A percentile compares a stretch with the other conserved stretches of the same genome.
Conservation (phyloP, 2,329 filamentous ascomycete species). For the Penicillium sp. region DNA sequence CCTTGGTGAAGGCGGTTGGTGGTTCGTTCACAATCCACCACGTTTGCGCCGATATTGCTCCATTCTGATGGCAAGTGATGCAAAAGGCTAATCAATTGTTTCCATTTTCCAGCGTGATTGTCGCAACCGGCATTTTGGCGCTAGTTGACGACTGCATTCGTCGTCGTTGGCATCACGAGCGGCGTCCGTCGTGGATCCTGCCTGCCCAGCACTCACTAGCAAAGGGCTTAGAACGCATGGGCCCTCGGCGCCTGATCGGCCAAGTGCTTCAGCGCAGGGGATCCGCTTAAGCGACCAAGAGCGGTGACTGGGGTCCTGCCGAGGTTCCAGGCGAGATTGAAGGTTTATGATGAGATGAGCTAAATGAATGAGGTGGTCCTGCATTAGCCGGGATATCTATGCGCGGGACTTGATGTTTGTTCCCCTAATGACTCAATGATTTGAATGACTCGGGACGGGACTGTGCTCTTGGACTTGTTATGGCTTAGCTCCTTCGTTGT, state of each 20-base stretch:
- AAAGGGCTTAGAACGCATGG: slow-evolving; percentile 59
- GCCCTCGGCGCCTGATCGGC: slow-evolving; percentile 59
- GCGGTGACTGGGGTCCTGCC: not conserved
- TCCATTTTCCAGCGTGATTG: slow-evolving; percentile 62
- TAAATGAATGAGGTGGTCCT: slow-evolving; percentile 6
- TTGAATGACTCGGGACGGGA: slow-evolving; percentile 3
- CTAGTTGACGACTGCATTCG: slow-evolving; percentile 91
- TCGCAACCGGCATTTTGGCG: slow-evolving; percentile 83
- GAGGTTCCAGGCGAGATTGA: not conserved
- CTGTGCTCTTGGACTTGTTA: slow-evolving; percentile 8
- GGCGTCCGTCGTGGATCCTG: slow-evolving; percentile 50
- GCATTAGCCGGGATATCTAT: not conserved
- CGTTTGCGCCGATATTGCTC: not conserved
- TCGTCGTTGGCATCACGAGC: slow-evolving; percentile 63
- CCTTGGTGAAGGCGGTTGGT: not conserved
- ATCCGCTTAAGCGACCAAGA: slow-evolving; percentile 28
- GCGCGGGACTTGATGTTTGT: slow-evolving; percentile 8
- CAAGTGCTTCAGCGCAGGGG: slow-evolving; percentile 58
- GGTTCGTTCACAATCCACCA: slow-evolving; percentile 8
- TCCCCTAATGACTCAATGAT: slow-evolving; percentile 11
- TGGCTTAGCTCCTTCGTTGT: slow-evolving; percentile 4
- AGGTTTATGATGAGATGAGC: not conserved
- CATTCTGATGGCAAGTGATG: not conserved
- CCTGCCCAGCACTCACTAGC: slow-evolving; percentile 52
- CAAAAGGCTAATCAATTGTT: slow-evolving; percentile 10